Conservation (phyloP, 345 rosid species). For the Syzygium aqueum region DNA sequence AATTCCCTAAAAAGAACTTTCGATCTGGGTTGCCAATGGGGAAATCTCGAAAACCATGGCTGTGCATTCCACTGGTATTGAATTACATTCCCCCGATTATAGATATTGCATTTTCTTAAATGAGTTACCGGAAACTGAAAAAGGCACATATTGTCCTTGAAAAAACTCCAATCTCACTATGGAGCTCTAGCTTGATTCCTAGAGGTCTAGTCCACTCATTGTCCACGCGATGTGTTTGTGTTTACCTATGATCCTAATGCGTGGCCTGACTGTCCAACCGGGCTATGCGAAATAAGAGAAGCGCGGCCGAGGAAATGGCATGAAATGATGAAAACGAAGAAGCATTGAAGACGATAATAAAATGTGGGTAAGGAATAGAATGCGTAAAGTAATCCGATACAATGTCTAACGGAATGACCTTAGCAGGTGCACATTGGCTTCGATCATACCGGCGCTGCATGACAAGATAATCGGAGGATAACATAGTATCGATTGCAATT, state of each 20-base stretch:
- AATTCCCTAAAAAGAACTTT: background rate
- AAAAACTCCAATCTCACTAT: rapidly evolving
- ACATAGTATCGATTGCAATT: rapidly evolving
- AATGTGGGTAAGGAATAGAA: too few species aligned
- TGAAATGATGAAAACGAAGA: too few species aligned
- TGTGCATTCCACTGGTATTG: background rate
- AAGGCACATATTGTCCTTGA: rapidly evolving
- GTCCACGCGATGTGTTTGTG: too few species aligned
- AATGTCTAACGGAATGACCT: too few species aligned
- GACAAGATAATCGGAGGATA: background rate
- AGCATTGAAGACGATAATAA: too few species aligned
- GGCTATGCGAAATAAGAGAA: too few species aligned
- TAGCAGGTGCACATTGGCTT: background rate
- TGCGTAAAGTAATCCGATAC: too few species aligned
- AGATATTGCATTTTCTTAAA: background rate
- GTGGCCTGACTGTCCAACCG: too few species aligned
- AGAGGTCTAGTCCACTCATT: too few species aligned
- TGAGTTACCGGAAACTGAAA: rapidly evolving
- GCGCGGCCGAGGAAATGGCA: too few species aligned
- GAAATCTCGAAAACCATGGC: background rate
- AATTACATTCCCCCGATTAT: background rate
- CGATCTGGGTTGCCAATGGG: background rate
- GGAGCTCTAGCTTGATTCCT: background rate
- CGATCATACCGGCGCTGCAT: rapidly evolving
- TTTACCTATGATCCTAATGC: too few species aligned